Conservation (phyloP, 2,329 filamentous ascomycete species). For the Tolypocladium cylindrosporum region DNA sequence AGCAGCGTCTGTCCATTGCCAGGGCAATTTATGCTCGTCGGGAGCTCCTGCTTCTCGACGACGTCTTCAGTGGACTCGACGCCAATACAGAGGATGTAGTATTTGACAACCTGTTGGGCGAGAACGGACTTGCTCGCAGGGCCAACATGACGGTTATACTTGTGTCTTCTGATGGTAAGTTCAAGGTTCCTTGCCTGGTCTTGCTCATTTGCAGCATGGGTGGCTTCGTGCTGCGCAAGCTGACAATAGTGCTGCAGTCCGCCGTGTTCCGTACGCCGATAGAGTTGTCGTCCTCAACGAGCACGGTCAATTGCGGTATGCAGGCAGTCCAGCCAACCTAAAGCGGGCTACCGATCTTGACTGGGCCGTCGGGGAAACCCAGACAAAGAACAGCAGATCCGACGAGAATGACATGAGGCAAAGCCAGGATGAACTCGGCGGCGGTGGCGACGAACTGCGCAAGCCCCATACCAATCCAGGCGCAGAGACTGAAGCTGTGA, state of each 20-base stretch:
- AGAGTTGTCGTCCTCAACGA: not conserved
- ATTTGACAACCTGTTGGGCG: constrained; percentile 8
- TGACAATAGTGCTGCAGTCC: not conserved
- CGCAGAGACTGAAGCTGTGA: not conserved
- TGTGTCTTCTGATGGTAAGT: constrained; percentile 5
- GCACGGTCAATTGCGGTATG: not conserved
- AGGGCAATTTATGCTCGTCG: constrained; percentile 13
- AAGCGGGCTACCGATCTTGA: not conserved
- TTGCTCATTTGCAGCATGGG: not conserved
- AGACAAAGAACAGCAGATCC: not conserved
- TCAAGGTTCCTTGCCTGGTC: not conserved
- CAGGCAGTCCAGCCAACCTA: not conserved
- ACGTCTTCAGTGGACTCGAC: constrained; percentile 18
- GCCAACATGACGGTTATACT: constrained; percentile 7
- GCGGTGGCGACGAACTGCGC: not conserved
- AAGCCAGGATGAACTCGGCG: not conserved
- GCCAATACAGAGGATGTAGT: constrained; percentile 9
- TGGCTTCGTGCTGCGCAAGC: not conserved
- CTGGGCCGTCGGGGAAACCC: not conserved
- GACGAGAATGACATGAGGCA: too few relatives aligned
- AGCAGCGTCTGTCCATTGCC: constrained; percentile 15
- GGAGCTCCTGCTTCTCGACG: constrained; percentile 13
- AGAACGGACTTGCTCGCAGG: constrained; percentile 7
- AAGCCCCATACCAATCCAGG: not conserved
- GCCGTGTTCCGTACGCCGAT: not conserved